Base-by-base conservation (phyloP, 2,329 filamentous ascomycete genomes). In the Sporothrix mexicana region DNA sequence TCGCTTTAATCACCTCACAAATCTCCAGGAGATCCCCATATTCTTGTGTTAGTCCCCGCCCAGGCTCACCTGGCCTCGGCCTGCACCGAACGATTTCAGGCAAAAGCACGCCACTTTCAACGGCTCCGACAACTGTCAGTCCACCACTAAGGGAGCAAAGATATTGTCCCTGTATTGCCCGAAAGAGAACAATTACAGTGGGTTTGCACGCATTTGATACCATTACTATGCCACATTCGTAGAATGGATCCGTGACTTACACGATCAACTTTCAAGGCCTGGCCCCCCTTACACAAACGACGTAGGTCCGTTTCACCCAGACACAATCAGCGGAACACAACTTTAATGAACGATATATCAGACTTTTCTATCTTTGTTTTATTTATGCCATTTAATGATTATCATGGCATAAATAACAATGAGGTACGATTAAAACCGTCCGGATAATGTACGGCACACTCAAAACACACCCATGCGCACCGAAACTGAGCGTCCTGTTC, bases 91-190 rank as follows among this genome's bases (percentile, higher is more conserved):
- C 23, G 55, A 59, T 15, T 25, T 59, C 4, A n/a, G 55, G n/a
- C 55, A 59, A 59, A 59, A 59, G 25, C 55, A 59, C 55, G 36
- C 55, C 55, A 59, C 55, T 36, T 59, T 59, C 25, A 10, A 17
- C 8, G 25, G 23, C n/a, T 25, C 8, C 55, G 55, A 7, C 25
- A 59, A 59, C 25, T 2, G 25, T 59, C 55, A 59, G 25, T 36
- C 55, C 55, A 59, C 55, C 25, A 7, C 55, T 7, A 59, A 17
- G 55, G 55, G 12, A 25, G 13, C 25, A 13, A 13, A 7, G 5
- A 2, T 15, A 8, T 17, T 13, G 6, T 25, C 55, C 55, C 55
- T 59, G 25, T 59, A 53, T 53, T 53, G 8, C 25, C 55, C 55
- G 55, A 36, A 12, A 55, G 25, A 2, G 10, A 8, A 25, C 5